Evolutionary conservation across 306 rosid species (phyloP).

Genomic region (cucumber (Cucumis sativus)): Cucumber_9930_V3 NC_026658.2:19525501-19526000

Average conservation of each 20-base stretch:
- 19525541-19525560: slow-evolving; percentile 20
- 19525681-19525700: neutral
- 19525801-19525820: too few species aligned
- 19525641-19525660: neutral
- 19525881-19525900: neutral
- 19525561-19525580: neutral
- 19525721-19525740: neutral
- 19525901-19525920: neutral
- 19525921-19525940: neutral
- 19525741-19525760: neutral
- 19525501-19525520: slow-evolving; percentile 27
- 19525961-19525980: neutral
- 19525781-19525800: too few species aligned
- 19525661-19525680: neutral
- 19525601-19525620: neutral
- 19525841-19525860: neutral
- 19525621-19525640: neutral
- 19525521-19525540: slow-evolving; percentile 30
- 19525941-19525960: neutral
- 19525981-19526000: neutral
- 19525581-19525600: neutral
- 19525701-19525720: neutral
- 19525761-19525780: too few species aligned
- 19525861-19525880: neutral
- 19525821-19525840: neutral